Evolutionary conservation across 2,329 filamentous ascomycete genomes (phyloP).

Genomic region (Bimuria novae-zelandiae): DNA sequence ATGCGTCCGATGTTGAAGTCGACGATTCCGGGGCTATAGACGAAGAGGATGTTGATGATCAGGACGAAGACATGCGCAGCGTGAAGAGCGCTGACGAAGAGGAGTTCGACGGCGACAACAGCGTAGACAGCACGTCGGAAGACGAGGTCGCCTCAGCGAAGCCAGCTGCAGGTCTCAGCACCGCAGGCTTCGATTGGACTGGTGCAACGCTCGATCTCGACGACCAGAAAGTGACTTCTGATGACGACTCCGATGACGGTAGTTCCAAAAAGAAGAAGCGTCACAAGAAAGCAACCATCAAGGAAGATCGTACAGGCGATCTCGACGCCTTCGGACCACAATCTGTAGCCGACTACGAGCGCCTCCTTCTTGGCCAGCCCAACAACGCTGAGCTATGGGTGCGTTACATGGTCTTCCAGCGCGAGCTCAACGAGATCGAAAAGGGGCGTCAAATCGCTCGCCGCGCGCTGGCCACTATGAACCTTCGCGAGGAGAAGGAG

Average conservation of each 20-base stretch:
- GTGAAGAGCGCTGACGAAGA: slow-evolving; percentile 46
- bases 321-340: slow-evolving; percentile 87
- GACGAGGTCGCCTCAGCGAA: slow-evolving; percentile 22
- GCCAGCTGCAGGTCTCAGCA: slow-evolving; percentile 62
- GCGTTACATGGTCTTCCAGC: slow-evolving; percentile 98
- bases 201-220: slow-evolving; percentile 61
- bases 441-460: slow-evolving; percentile 89
- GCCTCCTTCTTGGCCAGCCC: slow-evolving; percentile 86
- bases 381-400: slow-evolving; percentile 96
- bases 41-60: slow-evolving; percentile 32
- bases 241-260: slow-evolving; percentile 59
- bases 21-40: slow-evolving; percentile 48
- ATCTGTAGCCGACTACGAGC: slow-evolving; percentile 89
- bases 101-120: slow-evolving; percentile 40
- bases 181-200: slow-evolving; percentile 86
- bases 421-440: slow-evolving; percentile 85
- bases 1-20: slow-evolving; percentile 37
- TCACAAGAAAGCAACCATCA: slow-evolving; percentile 74
- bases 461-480: slow-evolving; percentile 87
- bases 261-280: slow-evolving; percentile 67
- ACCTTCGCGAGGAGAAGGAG: slow-evolving; percentile 86
- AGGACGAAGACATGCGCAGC: slow-evolving; percentile 52
- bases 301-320: slow-evolving; percentile 89
- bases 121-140: slow-evolving; percentile 40
- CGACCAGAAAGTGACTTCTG: slow-evolving; percentile 59